phyloP scores from a whole-genome alignment of 805 yeast species.

The Brettanomyces bruxellensis region DNA sequence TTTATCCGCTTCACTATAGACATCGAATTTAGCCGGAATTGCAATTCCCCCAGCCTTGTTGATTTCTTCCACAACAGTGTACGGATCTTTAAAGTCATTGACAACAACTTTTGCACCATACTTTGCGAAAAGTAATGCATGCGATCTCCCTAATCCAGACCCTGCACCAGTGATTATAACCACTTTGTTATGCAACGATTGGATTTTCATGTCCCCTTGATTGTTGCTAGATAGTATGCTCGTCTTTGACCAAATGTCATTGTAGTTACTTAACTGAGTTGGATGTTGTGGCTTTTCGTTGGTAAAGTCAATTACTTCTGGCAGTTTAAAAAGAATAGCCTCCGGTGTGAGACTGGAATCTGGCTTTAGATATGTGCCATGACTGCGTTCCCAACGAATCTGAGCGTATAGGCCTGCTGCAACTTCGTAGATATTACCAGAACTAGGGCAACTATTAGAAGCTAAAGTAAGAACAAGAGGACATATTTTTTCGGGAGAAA shows the following conservation, averaged over 20 bases:
- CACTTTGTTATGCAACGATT: slow-evolving; percentile 72
- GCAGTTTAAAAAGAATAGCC: slow-evolving; percentile 61
- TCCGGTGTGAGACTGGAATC: slow-evolving; percentile 76
- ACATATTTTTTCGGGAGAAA: slow-evolving; percentile 84
- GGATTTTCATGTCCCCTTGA: slow-evolving; percentile 41
- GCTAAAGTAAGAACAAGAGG: slow-evolving; percentile 80
- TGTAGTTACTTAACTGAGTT: slow-evolving; percentile 60
- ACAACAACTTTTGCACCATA: slow-evolving; percentile 95
- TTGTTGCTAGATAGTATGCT: slow-evolving; percentile 43
- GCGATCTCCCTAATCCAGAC: slow-evolving; percentile 86
- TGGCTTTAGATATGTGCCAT: slow-evolving; percentile 78
- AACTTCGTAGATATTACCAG: slow-evolving; percentile 77
- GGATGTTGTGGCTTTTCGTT: slow-evolving; percentile 61
- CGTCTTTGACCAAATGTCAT: slow-evolving; percentile 44
- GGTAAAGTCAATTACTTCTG: slow-evolving; percentile 54
- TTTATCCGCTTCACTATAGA: slow-evolving; percentile 61
- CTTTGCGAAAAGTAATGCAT: slow-evolving; percentile 75
- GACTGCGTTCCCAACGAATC: slow-evolving; percentile 89
- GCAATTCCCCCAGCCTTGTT: slow-evolving; percentile 60
- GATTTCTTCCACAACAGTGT: slow-evolving; percentile 67
- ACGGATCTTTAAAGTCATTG: slow-evolving; percentile 77
- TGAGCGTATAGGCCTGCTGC: slow-evolving; percentile 93
- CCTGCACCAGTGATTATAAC: slow-evolving; percentile 95
- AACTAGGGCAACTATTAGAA: slow-evolving; percentile 52
- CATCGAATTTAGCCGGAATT: slow-evolving; percentile 76